Base-by-base conservation (phyloP, 148 eudicot species). In the Tetragonia tetragonoides region DNA sequence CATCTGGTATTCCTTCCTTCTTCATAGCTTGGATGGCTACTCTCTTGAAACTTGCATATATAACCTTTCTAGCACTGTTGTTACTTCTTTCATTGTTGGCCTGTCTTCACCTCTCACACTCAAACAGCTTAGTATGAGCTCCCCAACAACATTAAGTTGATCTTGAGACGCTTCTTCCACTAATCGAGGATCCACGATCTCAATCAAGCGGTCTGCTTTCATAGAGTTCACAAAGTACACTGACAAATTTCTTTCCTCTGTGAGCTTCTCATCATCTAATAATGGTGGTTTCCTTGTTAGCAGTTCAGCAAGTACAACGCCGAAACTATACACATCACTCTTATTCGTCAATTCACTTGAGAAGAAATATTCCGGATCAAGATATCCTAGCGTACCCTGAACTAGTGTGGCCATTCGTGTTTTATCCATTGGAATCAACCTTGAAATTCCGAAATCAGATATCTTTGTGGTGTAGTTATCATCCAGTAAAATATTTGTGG, bases 371-470 rank as follows among this genome's bases (percentile, higher is more conserved):
- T 77, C 75, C 0, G 80, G 80, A 39, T 78, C 80, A 56, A 78
- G 73, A 62, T 78, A 78, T 54, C 75, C 80, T 21, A 78, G 56
- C 18, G 80, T 78, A 38, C 80, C 80, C 24, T 70, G 80, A 6
- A 78, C 80, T 20, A 78, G 60, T 12, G 80, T 78, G 4, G 80
- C 44, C 67, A 77, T 41, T 46, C 73, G 80, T n/a, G 80, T 78
- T 60, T 70, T 44, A 37, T 71, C 80, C 60, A 70, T 61, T 5
- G 80, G 75, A 23, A 78, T 44, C 62, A 78, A 62, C 24, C 75
- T 60, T 4, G 80, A 78, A 3, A 72, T 72, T 46, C 80, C 75
- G 38, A 78, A 78, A 38, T 78, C 80, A 7, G 69, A 24, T 16
- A 78, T 78, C 39, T 78, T 78, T 0, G 68, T 61, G 18, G 20